Evolutionary conservation across 805 yeast genomes (phyloP).

Genomic region (Zygosaccharomyces gambellarensis): DNA sequence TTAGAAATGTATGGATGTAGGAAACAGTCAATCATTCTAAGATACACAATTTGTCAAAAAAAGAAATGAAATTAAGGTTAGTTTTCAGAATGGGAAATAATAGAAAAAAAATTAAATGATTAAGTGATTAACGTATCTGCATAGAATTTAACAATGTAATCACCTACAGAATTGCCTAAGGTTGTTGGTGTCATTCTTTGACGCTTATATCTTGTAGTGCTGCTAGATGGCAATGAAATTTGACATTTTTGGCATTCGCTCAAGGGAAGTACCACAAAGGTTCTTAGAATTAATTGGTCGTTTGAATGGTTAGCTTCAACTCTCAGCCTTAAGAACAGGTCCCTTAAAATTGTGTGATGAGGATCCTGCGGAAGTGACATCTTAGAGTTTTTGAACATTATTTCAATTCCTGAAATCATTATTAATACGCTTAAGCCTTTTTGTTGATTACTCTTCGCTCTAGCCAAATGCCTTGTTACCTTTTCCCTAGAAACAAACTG

Average conservation of each 20-base stretch:
- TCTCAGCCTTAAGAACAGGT: constrained; percentile 22
- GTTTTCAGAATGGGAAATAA: background rate
- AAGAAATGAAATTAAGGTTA: background rate
- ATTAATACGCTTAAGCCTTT: constrained; percentile 8
- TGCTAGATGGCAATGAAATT: background rate
- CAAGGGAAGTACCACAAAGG: constrained; percentile 14
- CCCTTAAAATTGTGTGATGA: constrained; percentile 24
- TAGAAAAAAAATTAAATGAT: background rate
- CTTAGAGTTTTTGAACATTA: constrained; percentile 28
- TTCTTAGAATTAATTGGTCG: constrained; percentile 6
- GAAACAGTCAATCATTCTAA: no score
- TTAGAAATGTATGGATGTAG: no score
- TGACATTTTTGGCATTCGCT: constrained; percentile 10
- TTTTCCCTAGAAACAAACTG: constrained; percentile 12
- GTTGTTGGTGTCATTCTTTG: constrained; percentile 12
- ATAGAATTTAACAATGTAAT: constrained; percentile 26
- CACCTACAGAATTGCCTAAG: constrained; percentile 21
- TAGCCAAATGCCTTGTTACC: constrained; percentile 3
- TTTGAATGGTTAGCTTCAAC: constrained; percentile 15
- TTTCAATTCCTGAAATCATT: constrained; percentile 26
- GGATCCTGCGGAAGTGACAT: constrained; percentile 11
- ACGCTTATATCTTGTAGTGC: background rate
- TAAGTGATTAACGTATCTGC: constrained; percentile 15
- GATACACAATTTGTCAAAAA: background rate
- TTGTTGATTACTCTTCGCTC: constrained; percentile 1